phyloP scores from a whole-genome alignment of 257 asterid genomes.

The Nicotiana knightiana region DNA sequence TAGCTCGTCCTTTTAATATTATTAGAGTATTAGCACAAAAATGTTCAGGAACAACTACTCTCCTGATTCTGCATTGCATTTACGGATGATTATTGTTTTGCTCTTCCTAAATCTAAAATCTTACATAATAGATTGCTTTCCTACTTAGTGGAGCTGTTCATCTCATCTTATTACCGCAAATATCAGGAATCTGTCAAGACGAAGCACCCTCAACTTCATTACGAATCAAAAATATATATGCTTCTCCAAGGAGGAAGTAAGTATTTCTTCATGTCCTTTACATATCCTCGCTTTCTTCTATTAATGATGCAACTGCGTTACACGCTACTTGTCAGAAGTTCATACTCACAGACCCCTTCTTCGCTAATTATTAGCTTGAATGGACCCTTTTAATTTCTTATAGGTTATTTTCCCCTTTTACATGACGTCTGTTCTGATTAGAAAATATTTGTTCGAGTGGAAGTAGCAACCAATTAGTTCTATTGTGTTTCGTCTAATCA shows the following conservation, averaged over 20 bases:
- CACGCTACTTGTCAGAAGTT: background rate
- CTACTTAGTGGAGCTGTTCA: background rate
- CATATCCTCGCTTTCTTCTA: background rate
- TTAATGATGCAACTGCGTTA: background rate
- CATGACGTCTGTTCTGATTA: background rate
- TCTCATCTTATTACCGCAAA: slow-evolving; percentile 11
- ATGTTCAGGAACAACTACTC: background rate
- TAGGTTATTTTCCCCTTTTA: background rate
- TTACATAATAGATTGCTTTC: background rate
- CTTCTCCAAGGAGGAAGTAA: slow-evolving; percentile 95
- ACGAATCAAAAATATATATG: slow-evolving; percentile 83
- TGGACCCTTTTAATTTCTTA: background rate
- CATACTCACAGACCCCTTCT: background rate
- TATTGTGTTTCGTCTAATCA: background rate
- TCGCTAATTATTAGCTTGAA: background rate
- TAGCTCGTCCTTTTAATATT: background rate
- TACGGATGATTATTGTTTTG: background rate
- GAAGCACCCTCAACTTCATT: slow-evolving; percentile 83
- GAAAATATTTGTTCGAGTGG: background rate
- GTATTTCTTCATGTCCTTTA: slow-evolving; percentile 18
- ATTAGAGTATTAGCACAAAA: background rate
- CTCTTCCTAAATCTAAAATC: background rate
- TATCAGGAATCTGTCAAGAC: slow-evolving; percentile 81
- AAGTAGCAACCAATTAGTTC: background rate
- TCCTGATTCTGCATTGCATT: background rate